Evolutionary conservation across 106 monocot species (phyloP), one percentile per base, ranked within the genome.

Genomic region (Iris macrosiphon): DNA sequence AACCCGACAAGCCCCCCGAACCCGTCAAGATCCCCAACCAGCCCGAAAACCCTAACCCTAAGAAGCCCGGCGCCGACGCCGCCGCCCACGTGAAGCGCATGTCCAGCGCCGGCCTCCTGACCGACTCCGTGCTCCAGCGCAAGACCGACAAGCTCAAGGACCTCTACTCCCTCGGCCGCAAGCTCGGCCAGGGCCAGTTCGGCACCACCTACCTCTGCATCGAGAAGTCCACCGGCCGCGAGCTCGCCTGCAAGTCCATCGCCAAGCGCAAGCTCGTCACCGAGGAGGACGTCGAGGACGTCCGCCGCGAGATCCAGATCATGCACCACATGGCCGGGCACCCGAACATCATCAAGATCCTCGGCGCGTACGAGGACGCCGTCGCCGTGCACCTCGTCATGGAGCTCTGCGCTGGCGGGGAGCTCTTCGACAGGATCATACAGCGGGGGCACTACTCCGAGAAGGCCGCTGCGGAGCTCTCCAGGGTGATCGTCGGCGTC

Each of bases 371-470:
- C 20, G 80, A 80, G 60, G 80, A 80, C 44, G 66, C 74, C 1
- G 75, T 80, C 14, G 75, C 80, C n/a, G 80, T 80, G 65, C 80
- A 80, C 40, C 26, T 80, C 31, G 80, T 80, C 22, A 80, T 80
- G 80, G 80, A 80, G 42, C 61, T 80, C 9, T 80, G 80, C 26
- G 75, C 80, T 2, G 80, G 80, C 2, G 80, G 80, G 4, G 80
- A 80, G 51, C 60, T 80, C 16, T 80, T 80, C 49, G 80, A 80
- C 24, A 55, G 80, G 49, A 75, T 80, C 31, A 71, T 71, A 27
- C 70, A 80, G 25, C 60, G 55, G 50, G 80, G 80, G 13, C 80
- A 80, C 52, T 80, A 75, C 38, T 70, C 80, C 16, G 80, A 80
- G 61, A 80, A 75, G 50, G 70, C 65, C 22, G 80, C 80, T 1